Conservation (phyloP, 768 basidiomycete genomes). For the Dioszegia hungarica region DNA sequence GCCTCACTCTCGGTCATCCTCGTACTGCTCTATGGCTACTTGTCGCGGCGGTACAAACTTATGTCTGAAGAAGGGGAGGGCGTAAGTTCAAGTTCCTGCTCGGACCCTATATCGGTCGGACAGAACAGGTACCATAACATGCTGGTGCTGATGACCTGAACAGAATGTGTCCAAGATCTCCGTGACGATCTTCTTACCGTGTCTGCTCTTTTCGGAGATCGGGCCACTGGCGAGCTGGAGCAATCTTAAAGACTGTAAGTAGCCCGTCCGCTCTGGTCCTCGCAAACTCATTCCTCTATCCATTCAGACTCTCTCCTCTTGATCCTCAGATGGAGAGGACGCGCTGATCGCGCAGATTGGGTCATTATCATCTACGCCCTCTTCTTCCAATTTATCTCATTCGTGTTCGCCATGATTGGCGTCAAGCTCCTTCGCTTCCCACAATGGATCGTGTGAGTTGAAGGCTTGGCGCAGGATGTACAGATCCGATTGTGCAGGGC, state of each 20-base stretch:
- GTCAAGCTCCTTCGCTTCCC: conserved; percentile 25
- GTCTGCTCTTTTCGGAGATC: conserved; percentile 47
- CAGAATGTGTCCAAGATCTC: conserved; percentile 36
- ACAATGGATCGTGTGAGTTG: conserved; percentile 39
- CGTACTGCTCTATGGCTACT: conserved; percentile 37
- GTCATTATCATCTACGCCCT: conserved; percentile 41
- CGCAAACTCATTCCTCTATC: too few species aligned
- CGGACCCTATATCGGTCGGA: too few species aligned
- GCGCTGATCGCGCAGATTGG: conserved; percentile 28
- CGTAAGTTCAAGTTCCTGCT: too few species aligned
- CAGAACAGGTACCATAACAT: background rate
- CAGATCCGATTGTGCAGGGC: background rate
- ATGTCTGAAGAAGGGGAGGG: conserved; percentile 33
- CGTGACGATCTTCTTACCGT: conserved; percentile 43
- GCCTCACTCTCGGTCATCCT: conserved; percentile 42
- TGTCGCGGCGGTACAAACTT: conserved; percentile 23
- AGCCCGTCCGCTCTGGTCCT: background rate
- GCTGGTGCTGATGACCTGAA: background rate
- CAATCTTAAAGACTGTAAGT: conserved; percentile 43
- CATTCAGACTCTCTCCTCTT: too few species aligned
- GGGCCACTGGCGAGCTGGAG: conserved; percentile 41
- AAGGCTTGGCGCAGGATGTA: too few species aligned
- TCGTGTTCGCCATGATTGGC: conserved; percentile 29
- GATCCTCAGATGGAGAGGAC: background rate
- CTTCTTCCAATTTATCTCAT: conserved; percentile 41